Conservation (phyloP, 2,329 filamentous ascomycete species). For the Fusarium buxicola region DNA sequence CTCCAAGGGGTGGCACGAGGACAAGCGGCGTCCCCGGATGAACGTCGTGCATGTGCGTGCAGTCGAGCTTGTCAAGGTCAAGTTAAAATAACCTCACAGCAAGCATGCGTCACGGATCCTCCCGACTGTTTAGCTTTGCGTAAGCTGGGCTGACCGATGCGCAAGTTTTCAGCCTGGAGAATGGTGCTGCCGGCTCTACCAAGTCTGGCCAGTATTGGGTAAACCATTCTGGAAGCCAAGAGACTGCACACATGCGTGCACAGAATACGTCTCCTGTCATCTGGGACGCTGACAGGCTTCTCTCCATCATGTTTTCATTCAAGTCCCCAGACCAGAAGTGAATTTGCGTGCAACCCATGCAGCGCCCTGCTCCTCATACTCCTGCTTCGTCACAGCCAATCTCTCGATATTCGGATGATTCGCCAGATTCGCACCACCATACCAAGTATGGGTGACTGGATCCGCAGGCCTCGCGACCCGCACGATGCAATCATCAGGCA, state of each 20-base stretch:
- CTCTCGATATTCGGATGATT: slow-evolving; percentile 74
- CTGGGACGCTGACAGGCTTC: background rate
- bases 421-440: slow-evolving; percentile 83
- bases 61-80: background rate
- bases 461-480: slow-evolving; percentile 77
- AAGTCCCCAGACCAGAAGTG: slow-evolving; percentile 47
- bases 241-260: background rate
- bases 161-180: background rate
- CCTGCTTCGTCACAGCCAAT: slow-evolving; percentile 82
- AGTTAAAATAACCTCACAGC: background rate
- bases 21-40: background rate
- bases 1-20: background rate
- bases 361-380: slow-evolving; percentile 89
- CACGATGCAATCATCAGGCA: slow-evolving; percentile 82
- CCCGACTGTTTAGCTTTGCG: background rate
- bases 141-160: background rate
- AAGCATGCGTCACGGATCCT: background rate
- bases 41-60: background rate
- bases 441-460: slow-evolving; percentile 85
- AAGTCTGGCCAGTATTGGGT: background rate
- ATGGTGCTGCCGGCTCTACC: background rate
- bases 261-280: background rate
- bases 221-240: background rate
- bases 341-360: slow-evolving; percentile 81
- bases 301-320: background rate